These are phyloP conservation scores for Fraxinus albicans DNA, from an alignment of 305 asterid species.

Conservation along the genomic window DNA sequence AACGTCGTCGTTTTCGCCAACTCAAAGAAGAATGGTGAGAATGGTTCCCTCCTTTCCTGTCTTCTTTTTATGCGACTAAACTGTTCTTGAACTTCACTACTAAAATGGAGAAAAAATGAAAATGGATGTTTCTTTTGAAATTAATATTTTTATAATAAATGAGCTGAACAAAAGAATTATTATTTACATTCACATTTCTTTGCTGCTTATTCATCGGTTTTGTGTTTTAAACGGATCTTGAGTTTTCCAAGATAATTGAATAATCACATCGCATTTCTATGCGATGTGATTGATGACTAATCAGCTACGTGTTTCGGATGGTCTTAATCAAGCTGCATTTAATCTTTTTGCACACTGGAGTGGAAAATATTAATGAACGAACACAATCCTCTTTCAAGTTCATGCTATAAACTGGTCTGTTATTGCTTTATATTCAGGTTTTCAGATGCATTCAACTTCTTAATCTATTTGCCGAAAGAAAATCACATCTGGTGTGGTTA, in stretches of 20 bases:
- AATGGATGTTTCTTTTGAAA: neutral
- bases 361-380: neutral
- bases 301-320: neutral
- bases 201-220: neutral
- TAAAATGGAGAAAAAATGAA: neutral
- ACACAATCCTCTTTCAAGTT: neutral
- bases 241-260: neutral
- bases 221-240: neutral
- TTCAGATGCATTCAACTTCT: conserved; percentile 80
- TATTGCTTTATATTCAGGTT: conserved; percentile 55
- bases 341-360: conserved; percentile 4
- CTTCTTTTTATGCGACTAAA: neutral
- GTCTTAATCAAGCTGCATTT: conserved; percentile 1
- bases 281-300: neutral
- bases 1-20: conserved; percentile 68
- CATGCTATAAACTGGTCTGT: neutral
- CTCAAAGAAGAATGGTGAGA: conserved; percentile 86
- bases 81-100: neutral
- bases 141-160: neutral
- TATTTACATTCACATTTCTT: neutral
- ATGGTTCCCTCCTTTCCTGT: neutral
- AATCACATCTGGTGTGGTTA: conserved; percentile 86
- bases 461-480: conserved; percentile 62
- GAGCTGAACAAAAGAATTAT: neutral
- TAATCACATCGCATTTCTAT: neutral